Conservation (phyloP, 2,329 filamentous ascomycete species). For the Fusarium liriodendri region DNA sequence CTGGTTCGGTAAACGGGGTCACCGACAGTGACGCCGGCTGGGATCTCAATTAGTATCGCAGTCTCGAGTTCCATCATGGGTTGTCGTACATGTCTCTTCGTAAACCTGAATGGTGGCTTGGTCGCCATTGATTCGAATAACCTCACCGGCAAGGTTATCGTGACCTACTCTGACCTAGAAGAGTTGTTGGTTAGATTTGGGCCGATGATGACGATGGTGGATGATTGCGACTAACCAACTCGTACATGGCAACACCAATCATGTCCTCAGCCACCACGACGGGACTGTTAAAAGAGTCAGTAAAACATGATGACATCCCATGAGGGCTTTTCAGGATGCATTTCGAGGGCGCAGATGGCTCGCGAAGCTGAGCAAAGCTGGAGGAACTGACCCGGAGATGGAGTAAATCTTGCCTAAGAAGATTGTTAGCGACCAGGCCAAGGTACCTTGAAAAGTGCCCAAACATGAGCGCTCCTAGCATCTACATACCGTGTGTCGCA, state of each 20-base stretch:
- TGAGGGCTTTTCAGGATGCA: constrained; percentile 5
- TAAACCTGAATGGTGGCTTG: constrained; percentile 99
- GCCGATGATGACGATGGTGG: constrained; percentile 3
- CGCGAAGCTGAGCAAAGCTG: neutral
- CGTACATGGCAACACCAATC: constrained; percentile 99
- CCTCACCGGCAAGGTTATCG: constrained; percentile 92
- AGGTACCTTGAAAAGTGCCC: constrained; percentile 17
- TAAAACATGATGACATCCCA: constrained; percentile 6
- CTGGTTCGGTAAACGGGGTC: constrained; percentile 91
- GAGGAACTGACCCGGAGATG: constrained; percentile 67
- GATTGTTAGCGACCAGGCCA: constrained; percentile 40
- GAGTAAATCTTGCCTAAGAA: constrained; percentile 70
- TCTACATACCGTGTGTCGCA: constrained; percentile 53
- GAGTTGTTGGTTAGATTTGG: constrained; percentile 21
- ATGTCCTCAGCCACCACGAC: constrained; percentile 98
- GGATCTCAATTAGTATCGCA: constrained; percentile 29
- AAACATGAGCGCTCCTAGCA: neutral
- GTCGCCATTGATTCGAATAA: constrained; percentile 96
- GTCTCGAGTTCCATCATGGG: constrained; percentile 5
- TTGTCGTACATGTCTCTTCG: constrained; percentile 88
- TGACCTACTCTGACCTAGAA: constrained; percentile 87
- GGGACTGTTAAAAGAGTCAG: constrained; percentile 67
- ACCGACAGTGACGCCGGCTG: constrained; percentile 94
- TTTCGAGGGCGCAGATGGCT: constrained; percentile 5
- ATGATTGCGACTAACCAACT: constrained; percentile 74